A percentile compares a stretch with the other conserved stretches of the same genome.
These are phyloP conservation scores for Haplographium delicatum DNA, from an alignment of 495 filamentous ascomycete species.

Conservation along the genomic window DNA sequence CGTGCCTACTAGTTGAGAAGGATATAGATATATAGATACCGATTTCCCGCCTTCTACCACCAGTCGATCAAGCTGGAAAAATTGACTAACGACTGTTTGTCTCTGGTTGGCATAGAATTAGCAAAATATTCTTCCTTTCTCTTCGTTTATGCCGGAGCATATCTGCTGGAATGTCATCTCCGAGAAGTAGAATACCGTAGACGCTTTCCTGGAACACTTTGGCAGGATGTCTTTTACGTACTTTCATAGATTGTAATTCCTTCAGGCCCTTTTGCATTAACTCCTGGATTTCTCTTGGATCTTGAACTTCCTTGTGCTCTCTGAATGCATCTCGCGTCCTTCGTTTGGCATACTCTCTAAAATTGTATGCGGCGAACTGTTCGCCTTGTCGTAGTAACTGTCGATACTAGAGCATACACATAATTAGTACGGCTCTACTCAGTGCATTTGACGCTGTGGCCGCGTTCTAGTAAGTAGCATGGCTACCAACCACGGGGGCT, in stretches of 20 bases:
- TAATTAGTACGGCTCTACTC: not conserved
- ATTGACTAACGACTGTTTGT: conserved; percentile 91
- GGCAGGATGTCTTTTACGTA: conserved; percentile 36
- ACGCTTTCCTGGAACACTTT: too few species aligned
- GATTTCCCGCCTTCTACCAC: conserved; percentile 83
- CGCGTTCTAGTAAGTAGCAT: too few species aligned
- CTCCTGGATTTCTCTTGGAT: conserved; percentile 72
- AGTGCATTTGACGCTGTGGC: not conserved
- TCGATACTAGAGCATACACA: conserved; percentile 60
- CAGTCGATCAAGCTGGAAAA: conserved; percentile 85
- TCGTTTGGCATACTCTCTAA: conserved; percentile 90
- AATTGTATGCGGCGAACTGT: conserved; percentile 93
- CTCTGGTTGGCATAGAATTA: conserved; percentile 52
- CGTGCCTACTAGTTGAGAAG: not conserved
- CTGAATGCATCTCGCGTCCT: conserved; percentile 85
- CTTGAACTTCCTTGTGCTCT: conserved; percentile 65
- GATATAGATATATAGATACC: too few species aligned
- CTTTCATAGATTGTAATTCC: conserved; percentile 88
- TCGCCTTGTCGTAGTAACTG: conserved; percentile 81
- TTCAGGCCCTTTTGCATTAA: conserved; percentile 83
- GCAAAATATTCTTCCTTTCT: not conserved
- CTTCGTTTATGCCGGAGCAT: conserved; percentile 8
- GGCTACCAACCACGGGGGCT: too few species aligned
- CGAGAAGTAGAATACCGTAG: not conserved
- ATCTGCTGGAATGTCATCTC: not conserved